phyloP scores from a whole-genome alignment of 1,284 basidiomycete species.

The Prillingera fragicola region DNA sequence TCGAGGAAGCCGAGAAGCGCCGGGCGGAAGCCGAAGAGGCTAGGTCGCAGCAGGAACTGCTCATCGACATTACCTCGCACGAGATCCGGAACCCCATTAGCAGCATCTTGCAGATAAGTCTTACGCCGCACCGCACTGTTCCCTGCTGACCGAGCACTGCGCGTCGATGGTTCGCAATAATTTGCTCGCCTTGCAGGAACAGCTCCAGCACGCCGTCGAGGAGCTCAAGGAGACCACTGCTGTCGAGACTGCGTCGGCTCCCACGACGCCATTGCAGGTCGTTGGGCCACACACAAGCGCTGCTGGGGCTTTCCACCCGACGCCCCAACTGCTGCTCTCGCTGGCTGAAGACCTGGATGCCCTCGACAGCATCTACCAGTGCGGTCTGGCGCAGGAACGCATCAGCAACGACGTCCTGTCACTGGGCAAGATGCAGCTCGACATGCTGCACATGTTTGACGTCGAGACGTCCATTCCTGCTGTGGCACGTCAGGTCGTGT shows the following conservation, averaged over 20 bases:
- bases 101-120: constrained; percentile 20
- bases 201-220: constrained; percentile 20
- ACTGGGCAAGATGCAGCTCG: constrained; percentile 42
- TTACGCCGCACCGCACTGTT: too few species aligned
- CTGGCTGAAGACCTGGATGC: constrained; percentile 19
- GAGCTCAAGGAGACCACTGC: too few species aligned
- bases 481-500: constrained; percentile 28
- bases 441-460: constrained; percentile 18
- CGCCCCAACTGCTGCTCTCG: constrained; percentile 11
- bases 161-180: constrained; percentile 44
- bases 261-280: too few species aligned
- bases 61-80: constrained; percentile 46
- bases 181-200: constrained; percentile 32
- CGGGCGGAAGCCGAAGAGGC: constrained; percentile 43
- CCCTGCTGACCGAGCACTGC: too few species aligned
- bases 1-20: constrained; percentile 43
- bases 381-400: constrained; percentile 42
- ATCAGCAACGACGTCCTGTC: constrained; percentile 47
- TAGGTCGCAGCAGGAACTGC: constrained; percentile 42
- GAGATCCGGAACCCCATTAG: constrained; percentile 38
- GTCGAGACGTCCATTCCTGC: constrained; percentile 30
- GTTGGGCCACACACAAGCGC: too few species aligned
- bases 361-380: constrained; percentile 22
- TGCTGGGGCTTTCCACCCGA: constrained; percentile 9
- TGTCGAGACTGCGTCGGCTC: too few species aligned